Conservation (phyloP, 148 eudicot genomes). For the Oxyria digyna region DNA sequence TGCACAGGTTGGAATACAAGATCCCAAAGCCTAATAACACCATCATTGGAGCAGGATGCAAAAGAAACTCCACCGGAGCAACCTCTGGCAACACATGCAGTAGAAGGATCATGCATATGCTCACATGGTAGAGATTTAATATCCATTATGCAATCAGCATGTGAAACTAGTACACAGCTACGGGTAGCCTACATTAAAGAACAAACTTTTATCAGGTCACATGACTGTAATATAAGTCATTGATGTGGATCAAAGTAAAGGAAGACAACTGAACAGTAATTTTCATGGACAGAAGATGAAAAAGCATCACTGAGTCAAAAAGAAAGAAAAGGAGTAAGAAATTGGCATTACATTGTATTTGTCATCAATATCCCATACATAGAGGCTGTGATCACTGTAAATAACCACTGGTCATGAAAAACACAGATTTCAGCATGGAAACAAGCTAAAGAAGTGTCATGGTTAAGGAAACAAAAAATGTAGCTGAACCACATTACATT, state of each 20-base stretch:
- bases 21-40: slow-evolving; percentile 48
- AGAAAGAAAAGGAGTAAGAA: not conserved
- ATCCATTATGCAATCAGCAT: slow-evolving; percentile 44
- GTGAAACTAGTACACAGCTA: slow-evolving; percentile 43
- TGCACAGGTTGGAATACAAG: slow-evolving; percentile 19
- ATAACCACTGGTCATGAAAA: slow-evolving; percentile 36
- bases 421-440: not conserved
- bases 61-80: slow-evolving; percentile 50
- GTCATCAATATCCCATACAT: slow-evolving; percentile 44
- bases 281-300: not conserved
- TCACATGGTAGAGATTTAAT: slow-evolving; percentile 39
- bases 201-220: slow-evolving; percentile 1
- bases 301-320: not conserved
- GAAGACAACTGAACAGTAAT: not conserved
- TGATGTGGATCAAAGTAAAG: not conserved
- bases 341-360: slow-evolving; percentile 26
- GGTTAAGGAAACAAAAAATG: not conserved
- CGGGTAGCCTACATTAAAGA: slow-evolving; percentile 37
- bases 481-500: not conserved
- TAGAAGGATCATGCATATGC: slow-evolving; percentile 37
- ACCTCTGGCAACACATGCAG: slow-evolving; percentile 43
- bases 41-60: slow-evolving; percentile 60
- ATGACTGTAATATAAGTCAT: not conserved
- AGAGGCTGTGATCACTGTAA: slow-evolving; percentile 42
- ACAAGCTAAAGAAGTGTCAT: not conserved